Base-by-base conservation (phyloP, 2,329 filamentous ascomycete species). In the Bipolaris sorokiniana region DNA sequence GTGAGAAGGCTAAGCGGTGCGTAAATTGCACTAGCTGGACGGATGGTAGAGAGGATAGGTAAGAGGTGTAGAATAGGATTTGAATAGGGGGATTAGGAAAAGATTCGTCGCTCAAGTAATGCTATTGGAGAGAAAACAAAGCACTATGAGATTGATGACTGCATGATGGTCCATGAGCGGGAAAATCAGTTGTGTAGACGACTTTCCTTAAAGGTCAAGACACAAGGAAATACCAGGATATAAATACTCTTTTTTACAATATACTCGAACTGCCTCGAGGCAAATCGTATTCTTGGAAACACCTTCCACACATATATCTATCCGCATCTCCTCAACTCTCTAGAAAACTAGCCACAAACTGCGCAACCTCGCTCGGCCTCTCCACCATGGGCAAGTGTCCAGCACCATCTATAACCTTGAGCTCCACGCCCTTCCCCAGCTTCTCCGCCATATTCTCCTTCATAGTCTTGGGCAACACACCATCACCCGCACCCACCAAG, bases 351-450 rank as follows among this genome's bases (percentile, higher is more conserved):
- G 80, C 78, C 2, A 94, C 80, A 44, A 85, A 85, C 26, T 83
- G 78, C 71, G 88, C 88, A 72, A 93, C 92, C 3, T 82, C 86
- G 54, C 81, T 77, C 0, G 90, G 88, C 63, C 86, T 84, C 77
- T 96, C 92, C 46, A 87, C 87, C 90, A 96, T 96, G 0, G 92
- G 92, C 68, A 96, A 76, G 79, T 96, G 92, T 0, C 92, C 92
- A 0, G 91, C 87, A 7, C 83, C 79, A 0, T 90, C 84, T 9
- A 96, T 84, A 55, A 90, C 76, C 71, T 83, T 86, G 63, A 92
- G 82, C 56, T 85, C 82, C 0, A 83, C 83, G 0, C 88, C 75
- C 13, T 56, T 59, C 0, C 73, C 74, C 44, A 75, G 44, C 16
- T 63, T 66, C 0, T 76, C 81, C 52, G 82, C 86, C 83, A 93